These are phyloP conservation scores for Epichloe elymi DNA, from an alignment of 2,329 filamentous ascomycete genomes.

Conservation along the genomic window DNA sequence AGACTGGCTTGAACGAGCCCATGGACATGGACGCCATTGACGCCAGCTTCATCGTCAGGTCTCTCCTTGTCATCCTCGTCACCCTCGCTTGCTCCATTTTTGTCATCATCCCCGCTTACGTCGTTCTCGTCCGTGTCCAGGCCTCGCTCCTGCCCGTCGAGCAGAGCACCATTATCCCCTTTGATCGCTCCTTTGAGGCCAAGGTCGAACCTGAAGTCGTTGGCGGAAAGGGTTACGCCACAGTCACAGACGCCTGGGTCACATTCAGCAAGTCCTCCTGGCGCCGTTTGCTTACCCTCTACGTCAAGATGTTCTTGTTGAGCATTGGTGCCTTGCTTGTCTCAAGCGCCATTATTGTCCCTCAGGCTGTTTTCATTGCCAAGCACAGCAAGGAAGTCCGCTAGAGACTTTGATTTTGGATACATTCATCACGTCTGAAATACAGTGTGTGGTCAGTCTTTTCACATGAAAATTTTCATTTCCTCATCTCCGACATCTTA, in stretches of 20 bases:
- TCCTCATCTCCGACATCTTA: too few species aligned
- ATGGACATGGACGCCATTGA: constrained; percentile 18
- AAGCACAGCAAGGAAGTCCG: constrained; percentile 5
- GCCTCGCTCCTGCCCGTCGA: constrained; percentile 74
- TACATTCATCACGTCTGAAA: too few species aligned
- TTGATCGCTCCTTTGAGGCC: constrained; percentile 76
- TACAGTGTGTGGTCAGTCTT: too few species aligned
- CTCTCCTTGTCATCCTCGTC: constrained; percentile 29
- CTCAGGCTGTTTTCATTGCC: constrained; percentile 34
- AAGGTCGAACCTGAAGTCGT: constrained; percentile 62
- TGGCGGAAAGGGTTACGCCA: constrained; percentile 58
- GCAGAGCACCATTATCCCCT: constrained; percentile 73
- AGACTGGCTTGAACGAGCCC: constrained; percentile 23
- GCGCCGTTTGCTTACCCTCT: constrained; percentile 59
- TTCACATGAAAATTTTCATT: too few species aligned
- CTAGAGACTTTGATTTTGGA: background rate
- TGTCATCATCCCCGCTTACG: constrained; percentile 60
- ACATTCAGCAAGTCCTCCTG: constrained; percentile 63
- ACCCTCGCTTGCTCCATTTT: constrained; percentile 41
- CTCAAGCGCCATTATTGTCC: constrained; percentile 32
- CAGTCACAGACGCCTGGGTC: constrained; percentile 64
- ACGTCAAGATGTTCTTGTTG: constrained; percentile 56
- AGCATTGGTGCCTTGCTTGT: constrained; percentile 32
- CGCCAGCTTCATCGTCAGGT: constrained; percentile 24
- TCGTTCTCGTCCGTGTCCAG: constrained; percentile 70